A percentile compares a stretch with the other conserved stretches of the same genome.
Evolutionary conservation across 164 flowering plant species (phyloP).

Genomic region (Vitis amurensis): DNA sequence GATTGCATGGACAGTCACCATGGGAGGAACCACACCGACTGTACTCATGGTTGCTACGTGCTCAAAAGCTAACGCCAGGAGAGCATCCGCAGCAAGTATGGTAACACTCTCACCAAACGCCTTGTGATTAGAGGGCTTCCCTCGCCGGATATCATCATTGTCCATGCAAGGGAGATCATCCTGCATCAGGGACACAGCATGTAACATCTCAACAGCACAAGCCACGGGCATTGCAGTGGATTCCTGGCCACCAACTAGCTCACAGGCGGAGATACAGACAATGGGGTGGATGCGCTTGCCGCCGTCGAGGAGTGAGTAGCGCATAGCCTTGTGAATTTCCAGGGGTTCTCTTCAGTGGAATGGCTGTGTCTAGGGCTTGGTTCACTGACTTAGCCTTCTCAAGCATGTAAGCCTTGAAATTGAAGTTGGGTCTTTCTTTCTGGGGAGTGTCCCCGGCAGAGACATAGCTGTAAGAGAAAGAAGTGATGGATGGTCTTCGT

Average conservation of each 20-base stretch:
- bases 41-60: constrained; percentile 3
- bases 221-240: too few species aligned
- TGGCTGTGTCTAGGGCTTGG: neutral
- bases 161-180: constrained; percentile 16
- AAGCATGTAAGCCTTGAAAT: constrained; percentile 1
- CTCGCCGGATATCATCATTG: constrained; percentile 13
- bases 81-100: constrained; percentile 29
- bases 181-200: neutral
- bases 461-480: too few species aligned
- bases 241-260: too few species aligned
- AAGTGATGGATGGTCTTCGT: too few species aligned
- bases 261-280: too few species aligned
- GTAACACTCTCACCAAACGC: constrained; percentile 25
- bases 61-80: constrained; percentile 28
- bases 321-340: neutral
- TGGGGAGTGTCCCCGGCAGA: too few species aligned
- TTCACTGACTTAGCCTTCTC: neutral
- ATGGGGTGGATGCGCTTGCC: too few species aligned
- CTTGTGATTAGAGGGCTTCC: constrained; percentile 22
- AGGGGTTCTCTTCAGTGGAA: neutral
- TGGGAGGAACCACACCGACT: constrained; percentile 3
- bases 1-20: constrained; percentile 16
- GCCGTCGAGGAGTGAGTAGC: too few species aligned
- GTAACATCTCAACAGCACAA: too few species aligned
- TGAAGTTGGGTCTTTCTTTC: neutral